phyloP scores from a whole-genome alignment of 805 yeast genomes.

The Hanseniaspora occidentalis region DNA sequence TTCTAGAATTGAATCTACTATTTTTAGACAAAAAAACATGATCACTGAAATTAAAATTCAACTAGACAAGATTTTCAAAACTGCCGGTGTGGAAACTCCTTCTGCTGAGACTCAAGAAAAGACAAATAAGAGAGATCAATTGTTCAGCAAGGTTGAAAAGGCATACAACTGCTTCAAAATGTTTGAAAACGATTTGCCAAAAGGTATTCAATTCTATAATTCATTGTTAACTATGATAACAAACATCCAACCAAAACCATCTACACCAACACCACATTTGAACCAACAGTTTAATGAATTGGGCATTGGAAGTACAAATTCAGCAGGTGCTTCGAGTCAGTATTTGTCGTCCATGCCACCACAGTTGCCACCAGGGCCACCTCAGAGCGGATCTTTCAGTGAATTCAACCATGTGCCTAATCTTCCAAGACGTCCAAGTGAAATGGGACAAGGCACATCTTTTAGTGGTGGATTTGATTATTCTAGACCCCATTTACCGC shows the following conservation, averaged over 20 bases:
- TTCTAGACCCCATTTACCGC: conserved; percentile 10
- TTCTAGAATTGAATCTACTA: conserved; percentile 52
- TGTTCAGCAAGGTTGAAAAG: conserved; percentile 30
- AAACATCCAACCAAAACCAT: conserved; percentile 14
- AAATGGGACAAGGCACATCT: neutral
- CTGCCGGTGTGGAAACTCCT: conserved; percentile 32
- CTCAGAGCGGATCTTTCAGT: neutral
- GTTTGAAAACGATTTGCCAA: conserved; percentile 43
- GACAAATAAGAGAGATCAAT: conserved; percentile 23
- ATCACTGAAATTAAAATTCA: conserved; percentile 33
- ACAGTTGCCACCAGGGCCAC: neutral
- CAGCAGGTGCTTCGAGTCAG: neutral
- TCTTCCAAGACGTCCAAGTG: neutral
- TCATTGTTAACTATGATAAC: conserved; percentile 24
- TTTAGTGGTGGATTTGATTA: neutral
- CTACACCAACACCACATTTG: conserved; percentile 1
- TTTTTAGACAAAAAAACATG: conserved; percentile 48
- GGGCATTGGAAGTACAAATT: neutral
- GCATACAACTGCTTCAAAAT: conserved; percentile 49
- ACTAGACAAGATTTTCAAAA: conserved; percentile 35
- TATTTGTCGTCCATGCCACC: too few species aligned
- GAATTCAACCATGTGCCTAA: neutral
- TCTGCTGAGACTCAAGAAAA: conserved; percentile 25
- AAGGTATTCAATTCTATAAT: conserved; percentile 54
- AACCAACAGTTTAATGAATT: conserved; percentile 2